These are phyloP conservation scores for Citrus reticulata DNA, from an alignment of 345 rosid species.

Conservation along the genomic window DNA sequence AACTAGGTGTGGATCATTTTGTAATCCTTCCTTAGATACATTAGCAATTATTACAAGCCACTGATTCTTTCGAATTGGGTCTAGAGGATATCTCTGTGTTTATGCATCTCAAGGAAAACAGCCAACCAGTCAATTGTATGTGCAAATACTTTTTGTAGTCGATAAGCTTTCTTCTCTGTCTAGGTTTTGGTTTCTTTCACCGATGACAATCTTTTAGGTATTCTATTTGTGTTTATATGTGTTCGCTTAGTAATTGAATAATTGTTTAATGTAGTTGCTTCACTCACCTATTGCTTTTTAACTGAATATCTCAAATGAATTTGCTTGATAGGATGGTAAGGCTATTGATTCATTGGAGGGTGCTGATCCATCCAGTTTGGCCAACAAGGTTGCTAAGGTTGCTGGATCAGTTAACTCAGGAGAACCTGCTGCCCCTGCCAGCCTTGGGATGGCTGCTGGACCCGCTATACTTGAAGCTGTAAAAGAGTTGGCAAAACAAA, in stretches of 20 bases:
- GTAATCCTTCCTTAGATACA: background rate
- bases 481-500: slow-evolving; percentile 62
- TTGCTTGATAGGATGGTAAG: slow-evolving; percentile 66
- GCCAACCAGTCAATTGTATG: background rate
- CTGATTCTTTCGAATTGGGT: background rate
- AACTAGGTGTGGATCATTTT: background rate
- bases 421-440: slow-evolving; percentile 95
- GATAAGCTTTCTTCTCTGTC: background rate
- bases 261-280: background rate
- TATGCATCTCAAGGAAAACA: background rate
- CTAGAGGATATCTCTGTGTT: background rate
- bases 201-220: background rate
- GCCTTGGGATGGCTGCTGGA: slow-evolving; percentile 97
- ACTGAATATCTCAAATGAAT: background rate
- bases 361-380: slow-evolving; percentile 92
- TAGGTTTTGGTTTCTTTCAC: background rate
- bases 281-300: background rate
- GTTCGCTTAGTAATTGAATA: background rate
- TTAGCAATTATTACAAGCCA: background rate
- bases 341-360: slow-evolving; percentile 81
- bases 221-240: background rate
- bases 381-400: slow-evolving; percentile 84
- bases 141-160: background rate
- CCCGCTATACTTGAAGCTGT: slow-evolving; percentile 70
- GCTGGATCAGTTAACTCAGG: slow-evolving; percentile 57